A percentile compares a stretch with the other conserved stretches of the same genome.
phyloP scores from a whole-genome alignment of 345 rosid genomes.

The Hypericum perforatum region DNA sequence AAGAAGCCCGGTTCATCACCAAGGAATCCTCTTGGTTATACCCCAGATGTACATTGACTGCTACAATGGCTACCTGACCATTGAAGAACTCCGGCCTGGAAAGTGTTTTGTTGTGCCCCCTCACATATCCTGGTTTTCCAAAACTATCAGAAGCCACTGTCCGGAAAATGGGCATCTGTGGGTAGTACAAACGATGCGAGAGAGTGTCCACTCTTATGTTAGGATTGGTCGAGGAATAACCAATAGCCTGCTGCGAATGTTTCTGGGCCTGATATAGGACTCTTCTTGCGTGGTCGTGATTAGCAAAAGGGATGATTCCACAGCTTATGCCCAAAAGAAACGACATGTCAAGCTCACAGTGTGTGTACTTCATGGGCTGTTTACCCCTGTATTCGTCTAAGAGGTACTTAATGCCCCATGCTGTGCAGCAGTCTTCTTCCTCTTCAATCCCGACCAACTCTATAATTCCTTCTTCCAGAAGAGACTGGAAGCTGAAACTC shows the following conservation, averaged over 20 bases:
- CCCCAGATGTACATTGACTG: conserved; percentile 84
- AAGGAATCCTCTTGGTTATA: conserved; percentile 92
- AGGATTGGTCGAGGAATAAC: conserved; percentile 77
- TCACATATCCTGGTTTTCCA: conserved; percentile 34
- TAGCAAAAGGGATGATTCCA: conserved; percentile 78
- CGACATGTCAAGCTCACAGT: conserved; percentile 79
- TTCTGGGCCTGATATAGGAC: conserved; percentile 86
- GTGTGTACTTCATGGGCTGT: conserved; percentile 39
- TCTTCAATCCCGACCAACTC: conserved; percentile 81
- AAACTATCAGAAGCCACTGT: conserved; percentile 70
- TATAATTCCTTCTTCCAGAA: conserved; percentile 59
- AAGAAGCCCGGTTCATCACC: conserved; percentile 84
- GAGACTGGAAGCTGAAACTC: conserved; percentile 35
- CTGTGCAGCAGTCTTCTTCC: conserved; percentile 74
- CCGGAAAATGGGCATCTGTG: conserved; percentile 79
- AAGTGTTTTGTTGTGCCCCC: conserved; percentile 24
- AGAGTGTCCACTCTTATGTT: conserved; percentile 72
- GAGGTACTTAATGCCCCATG: conserved; percentile 60
- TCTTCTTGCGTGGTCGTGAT: conserved; percentile 85
- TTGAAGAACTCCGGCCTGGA: conserved; percentile 57
- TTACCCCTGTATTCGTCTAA: conserved; percentile 27
- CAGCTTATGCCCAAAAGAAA: conserved; percentile 77
- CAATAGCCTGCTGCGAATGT: conserved; percentile 86
- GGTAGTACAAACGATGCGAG: conserved; percentile 66
- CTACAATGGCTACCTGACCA: conserved; percentile 93